Evolutionary conservation across 2,329 filamentous ascomycete genomes (phyloP), one percentile per base, ranked within the genome.

Genomic region (Fusarium sambucinum): DNA sequence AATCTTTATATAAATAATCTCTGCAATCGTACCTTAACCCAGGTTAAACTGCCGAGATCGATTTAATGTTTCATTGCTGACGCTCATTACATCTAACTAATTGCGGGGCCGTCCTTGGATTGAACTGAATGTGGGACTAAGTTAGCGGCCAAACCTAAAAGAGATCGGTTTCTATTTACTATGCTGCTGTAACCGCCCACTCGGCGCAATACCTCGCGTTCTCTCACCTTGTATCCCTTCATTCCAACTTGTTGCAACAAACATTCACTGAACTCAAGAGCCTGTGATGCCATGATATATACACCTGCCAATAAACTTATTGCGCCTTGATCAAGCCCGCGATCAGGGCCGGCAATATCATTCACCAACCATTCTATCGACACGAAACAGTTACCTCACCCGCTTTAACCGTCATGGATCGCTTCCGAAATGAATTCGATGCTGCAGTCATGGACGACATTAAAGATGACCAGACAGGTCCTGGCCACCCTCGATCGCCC

Each of bases 401-500:
- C 23, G n/a, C 21, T 46, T 53, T 19, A 40, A 44, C 35, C 42
- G 21, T 59, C 59, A 73, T 74, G 72, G 72, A 72, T 55, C 72
- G 68, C 21, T 62, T 62, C 37, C 59, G 54, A 55, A 64, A 62
- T 37, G 72, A 74, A 35, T 72, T 72, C 51, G 76, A 80, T 46
- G 77, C 74, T 12, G 77, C 77, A 48, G 68, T 80, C 41, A 74
- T 77, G 70, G 78, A 80, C 47, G 74, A 75, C 41, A 55, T 37
- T 21, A 27, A 27, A 8, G 58, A 59, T 14, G 71, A 73, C 6
- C 66, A 65, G 59, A 52, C 59, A 59, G 55, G 56, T 52, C 50
- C 64, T 21, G 55, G 57, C 5, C 63, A 71, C 50, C 73, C 66
- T 44, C 73, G 76, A 57, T 82, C 84, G 61, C 83, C 84, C 38